Percentiles rank a stretch among this genome's conserved stretches.
These are phyloP conservation scores for Piper longum DNA, from an alignment of 164 flowering plant genomes.

Conservation along the genomic window DNA sequence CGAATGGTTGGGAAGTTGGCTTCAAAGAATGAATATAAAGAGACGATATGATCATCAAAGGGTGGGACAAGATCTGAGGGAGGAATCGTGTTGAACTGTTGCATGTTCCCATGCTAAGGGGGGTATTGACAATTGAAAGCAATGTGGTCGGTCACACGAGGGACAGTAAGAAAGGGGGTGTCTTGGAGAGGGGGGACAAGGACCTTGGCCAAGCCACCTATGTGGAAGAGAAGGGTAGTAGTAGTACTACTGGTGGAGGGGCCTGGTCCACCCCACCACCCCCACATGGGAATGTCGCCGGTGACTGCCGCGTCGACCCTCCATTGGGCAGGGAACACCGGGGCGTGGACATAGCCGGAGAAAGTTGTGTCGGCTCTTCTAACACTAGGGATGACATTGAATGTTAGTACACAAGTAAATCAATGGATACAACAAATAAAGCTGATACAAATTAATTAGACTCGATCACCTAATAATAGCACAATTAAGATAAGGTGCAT, in stretches of 20 bases:
- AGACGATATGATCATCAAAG: too few relatives aligned
- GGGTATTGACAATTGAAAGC: slow-evolving; percentile 12
- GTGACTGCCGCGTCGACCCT: background rate
- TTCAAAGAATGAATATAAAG: background rate
- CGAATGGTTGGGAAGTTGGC: background rate
- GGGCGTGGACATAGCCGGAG: background rate
- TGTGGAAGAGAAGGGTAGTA: background rate
- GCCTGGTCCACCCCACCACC: too few relatives aligned
- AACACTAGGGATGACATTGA: too few relatives aligned
- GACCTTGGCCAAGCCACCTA: background rate
- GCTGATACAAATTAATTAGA: too few relatives aligned
- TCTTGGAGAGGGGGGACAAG: background rate
- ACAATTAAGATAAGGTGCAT: too few relatives aligned
- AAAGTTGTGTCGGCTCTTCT: too few relatives aligned
- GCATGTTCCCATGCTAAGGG: slow-evolving; percentile 12
- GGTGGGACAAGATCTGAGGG: too few relatives aligned
- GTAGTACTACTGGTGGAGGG: too few relatives aligned
- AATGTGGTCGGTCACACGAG: slow-evolving; percentile 21
- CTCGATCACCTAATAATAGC: too few relatives aligned
- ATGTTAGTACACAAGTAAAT: too few relatives aligned
- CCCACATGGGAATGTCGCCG: background rate
- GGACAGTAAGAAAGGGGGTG: background rate
- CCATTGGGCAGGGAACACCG: background rate
- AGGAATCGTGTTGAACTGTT: too few relatives aligned
- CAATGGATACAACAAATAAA: too few relatives aligned